Evolutionary conservation across 345 rosid genomes (phyloP), one percentile per base, ranked within the genome.

Genomic region (Brassica rapa): DNA sequence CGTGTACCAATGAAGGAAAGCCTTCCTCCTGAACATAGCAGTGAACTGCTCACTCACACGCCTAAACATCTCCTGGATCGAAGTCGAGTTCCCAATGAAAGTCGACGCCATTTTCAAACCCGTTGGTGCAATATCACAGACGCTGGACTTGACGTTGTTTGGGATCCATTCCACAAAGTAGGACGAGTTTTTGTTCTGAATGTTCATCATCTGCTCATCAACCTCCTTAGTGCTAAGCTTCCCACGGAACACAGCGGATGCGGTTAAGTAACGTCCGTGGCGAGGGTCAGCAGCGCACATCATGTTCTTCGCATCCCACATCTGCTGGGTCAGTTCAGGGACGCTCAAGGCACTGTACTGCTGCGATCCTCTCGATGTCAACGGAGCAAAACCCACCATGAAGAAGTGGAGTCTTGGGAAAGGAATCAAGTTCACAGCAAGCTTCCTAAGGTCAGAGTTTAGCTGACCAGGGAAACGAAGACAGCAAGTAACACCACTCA

Each of bases 261-360:
- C 84, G 8, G 84, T 82, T 5, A 82, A 35, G 82, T 82, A 82
- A 70, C 84, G 84, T 1, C 84, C 84, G 1, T 82, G 84, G 6
- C 84, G 84, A 62, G 84, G 84, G 69, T 82, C 84, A 73, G 84
- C 84, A 55, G 84, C 84, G 12, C 84, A 82, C 84, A 82, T 82
- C 84, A 82, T 82, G 82, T 82, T 82, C 82, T 82, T 82, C 1
- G 84, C 82, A 70, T 82, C 84, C 84, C 84, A 82, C 84, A 82
- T 82, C 61, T 82, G 84, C 35, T 82, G 84, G 23, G 84, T 82
- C 3, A 82, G 67, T 59, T 82, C 84, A 57, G 84, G 84, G n/a
- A 82, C 84, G 19, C 82, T 77, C 75, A 82, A 71, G 60, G 84
- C 79, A 64, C 82, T 78, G 84, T 82, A 82, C 8, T 82, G 84